phyloP scores from a whole-genome alignment of 148 eudicot species.

The Linanthus parryae region DNA sequence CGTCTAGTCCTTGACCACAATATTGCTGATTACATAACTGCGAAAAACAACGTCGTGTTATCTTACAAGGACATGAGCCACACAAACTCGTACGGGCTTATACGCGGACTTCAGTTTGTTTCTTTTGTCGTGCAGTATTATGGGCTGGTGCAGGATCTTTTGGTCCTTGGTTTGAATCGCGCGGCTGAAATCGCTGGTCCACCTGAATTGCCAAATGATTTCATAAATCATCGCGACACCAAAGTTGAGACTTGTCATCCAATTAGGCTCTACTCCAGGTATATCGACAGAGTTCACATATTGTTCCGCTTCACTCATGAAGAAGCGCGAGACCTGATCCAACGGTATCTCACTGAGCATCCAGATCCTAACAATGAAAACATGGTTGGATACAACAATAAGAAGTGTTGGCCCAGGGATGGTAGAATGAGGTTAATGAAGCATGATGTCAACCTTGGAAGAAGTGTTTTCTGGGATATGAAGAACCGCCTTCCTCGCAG shows the following conservation, averaged over 20 bases:
- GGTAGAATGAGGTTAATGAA: slow-evolving; percentile 98
- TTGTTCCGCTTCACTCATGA: slow-evolving; percentile 92
- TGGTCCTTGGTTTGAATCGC: slow-evolving; percentile 84
- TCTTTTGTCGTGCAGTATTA: slow-evolving; percentile 95
- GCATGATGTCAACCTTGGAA: slow-evolving; percentile 89
- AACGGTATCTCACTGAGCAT: slow-evolving; percentile 94
- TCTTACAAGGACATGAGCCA: slow-evolving; percentile 99
- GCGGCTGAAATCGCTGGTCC: slow-evolving; percentile 98
- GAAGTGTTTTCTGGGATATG: slow-evolving; percentile 99
- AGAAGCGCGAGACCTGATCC: slow-evolving; percentile 96
- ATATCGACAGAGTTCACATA: slow-evolving; percentile 91
- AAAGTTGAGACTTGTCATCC: slow-evolving; percentile 88
- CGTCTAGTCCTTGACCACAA: slow-evolving; percentile 94
- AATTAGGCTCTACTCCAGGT: slow-evolving; percentile 80
- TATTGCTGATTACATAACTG: slow-evolving; percentile 96
- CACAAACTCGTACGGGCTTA: slow-evolving; percentile 92
- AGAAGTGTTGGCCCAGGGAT: slow-evolving; percentile 98
- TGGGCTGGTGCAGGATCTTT: slow-evolving; percentile 89
- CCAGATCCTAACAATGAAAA: slow-evolving; percentile 97
- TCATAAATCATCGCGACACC: slow-evolving; percentile 76
- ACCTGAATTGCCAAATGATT: slow-evolving; percentile 94
- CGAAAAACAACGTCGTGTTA: slow-evolving; percentile 89
- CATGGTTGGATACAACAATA: slow-evolving; percentile 97
- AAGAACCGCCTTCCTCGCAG: slow-evolving; percentile 95
- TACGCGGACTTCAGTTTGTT: slow-evolving; percentile 97